phyloP scores from a whole-genome alignment of 441 rosid genomes.

The Manihot esculenta region DNA sequence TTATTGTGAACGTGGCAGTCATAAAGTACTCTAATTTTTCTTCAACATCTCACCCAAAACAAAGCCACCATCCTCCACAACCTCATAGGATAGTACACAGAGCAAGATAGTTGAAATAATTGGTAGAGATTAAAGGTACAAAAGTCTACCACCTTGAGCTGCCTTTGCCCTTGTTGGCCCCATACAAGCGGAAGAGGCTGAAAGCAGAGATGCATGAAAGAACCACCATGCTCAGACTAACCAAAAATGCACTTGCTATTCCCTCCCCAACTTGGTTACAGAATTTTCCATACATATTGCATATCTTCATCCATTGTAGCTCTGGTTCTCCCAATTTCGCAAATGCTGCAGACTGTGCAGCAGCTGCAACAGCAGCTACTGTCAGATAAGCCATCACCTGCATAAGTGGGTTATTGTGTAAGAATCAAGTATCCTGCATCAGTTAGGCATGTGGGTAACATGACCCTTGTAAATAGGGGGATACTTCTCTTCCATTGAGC shows the following conservation, averaged over 20 bases:
- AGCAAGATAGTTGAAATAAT: background rate
- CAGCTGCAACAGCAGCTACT: slow-evolving; percentile 68
- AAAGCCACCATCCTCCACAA: slow-evolving; percentile 1
- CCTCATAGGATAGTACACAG: background rate
- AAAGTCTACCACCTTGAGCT: slow-evolving; percentile 36
- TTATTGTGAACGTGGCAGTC: slow-evolving; percentile 12
- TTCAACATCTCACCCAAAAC: slow-evolving; percentile 1
- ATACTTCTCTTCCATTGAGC: no score
- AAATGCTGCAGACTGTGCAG: slow-evolving; percentile 65
- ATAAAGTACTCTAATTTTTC: background rate
- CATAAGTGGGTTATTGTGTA: slow-evolving; percentile 1
- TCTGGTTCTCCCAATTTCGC: slow-evolving; percentile 68
- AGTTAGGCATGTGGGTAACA: no score
- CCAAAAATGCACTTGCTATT: slow-evolving; percentile 50
- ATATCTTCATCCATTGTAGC: slow-evolving; percentile 83
- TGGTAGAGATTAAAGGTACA: background rate
- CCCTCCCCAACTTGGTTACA: slow-evolving; percentile 74
- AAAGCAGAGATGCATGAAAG: slow-evolving; percentile 72
- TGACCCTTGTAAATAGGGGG: no score
- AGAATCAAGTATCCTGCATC: no score
- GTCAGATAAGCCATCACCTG: slow-evolving; percentile 78
- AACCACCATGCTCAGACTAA: slow-evolving; percentile 49
- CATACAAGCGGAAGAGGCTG: slow-evolving; percentile 76
- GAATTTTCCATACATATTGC: slow-evolving; percentile 74
- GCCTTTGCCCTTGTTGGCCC: slow-evolving; percentile 39